Evolutionary conservation across 1,284 basidiomycete species (phyloP).

Genomic region (Ganoderma leucocontextum): DNA sequence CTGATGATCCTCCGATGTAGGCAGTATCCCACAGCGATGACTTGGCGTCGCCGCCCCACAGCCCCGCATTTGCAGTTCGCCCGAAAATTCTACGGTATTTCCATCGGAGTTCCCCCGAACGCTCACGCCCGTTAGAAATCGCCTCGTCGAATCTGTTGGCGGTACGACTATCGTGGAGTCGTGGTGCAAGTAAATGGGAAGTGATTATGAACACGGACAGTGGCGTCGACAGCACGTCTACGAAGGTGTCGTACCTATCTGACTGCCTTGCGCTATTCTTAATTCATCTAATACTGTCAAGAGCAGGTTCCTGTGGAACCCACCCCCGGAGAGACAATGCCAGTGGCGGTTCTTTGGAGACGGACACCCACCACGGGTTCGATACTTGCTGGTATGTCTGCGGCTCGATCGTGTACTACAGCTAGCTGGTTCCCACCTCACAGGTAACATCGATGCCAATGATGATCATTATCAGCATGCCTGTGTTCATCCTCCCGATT

Average conservation of each 20-base stretch:
- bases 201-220: not conserved
- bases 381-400: not conserved
- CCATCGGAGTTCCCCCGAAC: slow-evolving; percentile 26
- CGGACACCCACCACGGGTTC: not conserved
- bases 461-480: slow-evolving; percentile 21
- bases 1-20: slow-evolving; percentile 24
- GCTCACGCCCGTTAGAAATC: slow-evolving; percentile 13
- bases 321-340: not conserved
- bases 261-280: not conserved
- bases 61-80: slow-evolving; percentile 20
- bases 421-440: slow-evolving; percentile 1
- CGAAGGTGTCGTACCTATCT: not conserved
- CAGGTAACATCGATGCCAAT: slow-evolving; percentile 24
- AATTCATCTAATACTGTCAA: not conserved
- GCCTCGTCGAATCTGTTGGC: not conserved
- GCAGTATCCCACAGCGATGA: slow-evolving; percentile 14
- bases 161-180: not conserved
- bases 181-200: not conserved
- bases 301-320: not conserved
- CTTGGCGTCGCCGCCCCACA: slow-evolving; percentile 20
- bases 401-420: slow-evolving; percentile 9
- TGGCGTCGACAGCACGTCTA: slow-evolving; percentile 3
- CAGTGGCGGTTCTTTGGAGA: not conserved
- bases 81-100: slow-evolving; percentile 34
- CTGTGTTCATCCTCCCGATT: slow-evolving; percentile 17